Evolutionary conservation across 305 asterid species (phyloP), one percentile per base, ranked within the genome.

Genomic region (Fraxinus baroniana): DNA sequence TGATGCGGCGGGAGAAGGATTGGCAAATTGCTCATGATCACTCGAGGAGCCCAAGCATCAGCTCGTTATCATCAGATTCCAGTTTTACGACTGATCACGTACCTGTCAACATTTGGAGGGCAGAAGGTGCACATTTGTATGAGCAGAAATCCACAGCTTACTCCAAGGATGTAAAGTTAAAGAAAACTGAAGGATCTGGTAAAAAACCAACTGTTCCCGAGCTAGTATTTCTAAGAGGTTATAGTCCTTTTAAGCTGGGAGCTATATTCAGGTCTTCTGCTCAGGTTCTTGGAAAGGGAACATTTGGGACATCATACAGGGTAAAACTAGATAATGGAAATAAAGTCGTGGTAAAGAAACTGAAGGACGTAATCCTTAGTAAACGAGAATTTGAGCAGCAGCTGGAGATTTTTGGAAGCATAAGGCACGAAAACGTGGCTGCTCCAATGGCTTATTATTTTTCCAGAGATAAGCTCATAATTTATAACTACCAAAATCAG

Each of bases 271-370:
- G 82, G 28, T 74, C 82, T 22, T 66, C 77, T 8, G 77, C 66
- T 2, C 24, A 79, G 64, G 22, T 79, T 9, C 39, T 79, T 5
- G 82, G 82, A 6, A 66, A 66, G 77, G 82, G 77, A 36, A 64
- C 82, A 10, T 79, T 39, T 12, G 82, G 77, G 24, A 79, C 77
- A 24, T 66, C 82, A 8, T 79, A 79, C 44, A 79, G 41, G 28
- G 82, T 28, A 41, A 66, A 41, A 33, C 28, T 79, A n/a, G 77
- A 79, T 24, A 57, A 66, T 39, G 62, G 76, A 10, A 20, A 35
- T 1, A 66, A 7, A 17, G 26, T 79, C 26, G 77, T 18, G 32
- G 74, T 78, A 39, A 78, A 78, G 46, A 55, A 39, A 78, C 35
- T 78, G 74, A 78, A 78, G 20, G 74, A 30, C 8, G 20, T 39